Evolutionary conservation across 2,329 filamentous ascomycete genomes (phyloP), one percentile per base, ranked within the genome.

Genomic region (Ophiostoma sp.): DNA sequence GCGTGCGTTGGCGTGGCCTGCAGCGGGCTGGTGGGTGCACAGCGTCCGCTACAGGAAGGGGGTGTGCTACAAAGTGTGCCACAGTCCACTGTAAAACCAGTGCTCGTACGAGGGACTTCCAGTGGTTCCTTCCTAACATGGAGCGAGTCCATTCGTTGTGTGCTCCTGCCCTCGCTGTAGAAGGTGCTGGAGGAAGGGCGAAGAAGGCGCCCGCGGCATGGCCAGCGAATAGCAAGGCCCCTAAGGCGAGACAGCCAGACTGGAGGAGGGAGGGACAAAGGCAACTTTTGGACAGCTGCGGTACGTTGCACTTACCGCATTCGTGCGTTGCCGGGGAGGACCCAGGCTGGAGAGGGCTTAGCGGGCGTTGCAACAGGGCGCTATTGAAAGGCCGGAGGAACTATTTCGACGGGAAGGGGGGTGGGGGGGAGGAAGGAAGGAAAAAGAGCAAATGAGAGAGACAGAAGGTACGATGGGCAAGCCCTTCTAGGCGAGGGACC

Each of bases 321-420:
- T 73, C 57, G 72, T 74, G 52, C 69, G 72, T 74, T 73, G 70
- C 71, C 71, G 70, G 75, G 69, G 42, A 69, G 70, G 64, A 45
- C 36, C 72, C 72, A 74, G 68, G 69, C 75, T 71, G 22, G 36
- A 74, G 73, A 70, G 55, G 74, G 75, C 57, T 73, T 76, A 76
- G 74, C 70, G 74, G 69, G 69, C 69, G 61, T 71, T 74, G 73
- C 70, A 70, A 73, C 57, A 74, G 57, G 73, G 70, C 75, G 73
- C 74, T 76, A 76, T 76, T 75, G 75, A 68, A 75, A 69, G 57
- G 19, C 33, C 22, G 17, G 19, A 50, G 69, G 33, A 55, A 36
- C 57, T 33, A 59, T 39, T n/a, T 22, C n/a, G 31, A 25, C 55
- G 33, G 57, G 31, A 39, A 59, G 55, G 39, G 39, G 39, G 28